Evolutionary conservation across 2,329 filamentous ascomycete genomes (phyloP).

Genomic region (Bisporella sp.): DNA sequence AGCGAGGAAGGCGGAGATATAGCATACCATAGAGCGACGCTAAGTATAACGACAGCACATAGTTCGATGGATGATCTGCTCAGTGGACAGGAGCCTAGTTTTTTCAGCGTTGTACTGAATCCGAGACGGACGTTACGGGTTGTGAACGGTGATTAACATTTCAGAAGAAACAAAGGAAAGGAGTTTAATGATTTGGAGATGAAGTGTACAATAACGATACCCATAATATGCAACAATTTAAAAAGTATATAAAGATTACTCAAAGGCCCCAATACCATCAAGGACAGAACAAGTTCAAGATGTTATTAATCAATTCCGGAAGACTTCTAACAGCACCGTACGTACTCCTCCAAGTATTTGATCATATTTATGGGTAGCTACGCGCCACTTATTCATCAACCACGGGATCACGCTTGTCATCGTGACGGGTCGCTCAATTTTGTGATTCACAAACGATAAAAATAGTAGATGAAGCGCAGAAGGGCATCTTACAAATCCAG

Average conservation of each 20-base stretch:
- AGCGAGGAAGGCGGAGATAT: slow-evolving; percentile 24
- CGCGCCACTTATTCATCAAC: too few species aligned
- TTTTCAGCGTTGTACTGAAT: slow-evolving; percentile 63
- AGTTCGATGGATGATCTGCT: slow-evolving; percentile 47
- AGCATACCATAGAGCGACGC: slow-evolving; percentile 15
- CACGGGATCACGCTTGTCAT: too few species aligned
- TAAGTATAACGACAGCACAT: slow-evolving; percentile 22
- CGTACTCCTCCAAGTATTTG: too few species aligned
- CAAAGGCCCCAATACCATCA: not conserved
- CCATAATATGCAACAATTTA: not conserved
- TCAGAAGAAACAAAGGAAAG: not conserved
- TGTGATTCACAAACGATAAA: too few species aligned
- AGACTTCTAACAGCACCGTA: too few species aligned
- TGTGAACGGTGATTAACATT: slow-evolving; percentile 42
- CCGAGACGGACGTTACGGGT: slow-evolving; percentile 62
- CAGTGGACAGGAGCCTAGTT: slow-evolving; percentile 59
- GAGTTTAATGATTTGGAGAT: not conserved
- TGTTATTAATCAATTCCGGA: too few species aligned
- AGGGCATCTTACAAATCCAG: too few species aligned
- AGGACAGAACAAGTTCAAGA: too few species aligned
- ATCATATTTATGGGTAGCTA: too few species aligned
- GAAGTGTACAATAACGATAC: not conserved
- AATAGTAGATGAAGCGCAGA: too few species aligned
- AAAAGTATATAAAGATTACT: not conserved
- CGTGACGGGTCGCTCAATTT: too few species aligned